Evolutionary conservation across 2,329 filamentous ascomycete species (phyloP), one percentile per base, ranked within the genome.

Genomic region (Pseudopithomyces maydicus): DNA sequence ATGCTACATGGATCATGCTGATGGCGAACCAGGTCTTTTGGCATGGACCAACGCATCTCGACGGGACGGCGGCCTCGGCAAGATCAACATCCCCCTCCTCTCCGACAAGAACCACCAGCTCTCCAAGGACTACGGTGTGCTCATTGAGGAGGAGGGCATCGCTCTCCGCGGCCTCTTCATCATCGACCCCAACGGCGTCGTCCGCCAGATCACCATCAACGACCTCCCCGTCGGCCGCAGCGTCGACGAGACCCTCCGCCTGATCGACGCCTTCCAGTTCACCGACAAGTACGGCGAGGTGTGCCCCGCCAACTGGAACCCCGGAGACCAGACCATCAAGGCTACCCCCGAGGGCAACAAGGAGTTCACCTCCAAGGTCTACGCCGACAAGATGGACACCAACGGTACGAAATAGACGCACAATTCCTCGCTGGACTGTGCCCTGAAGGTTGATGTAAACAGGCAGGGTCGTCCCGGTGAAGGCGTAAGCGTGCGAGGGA

Each of bases 171-270:
- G 85, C 4, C 79, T 88, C 44, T 89, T 88, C 79, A 81, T 89
- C 76, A 87, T 88, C 67, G 86, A 89, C 71, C 85, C 85, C 57
- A 83, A 84, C 73, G 86, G 85, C 54, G 74, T 81, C 26, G 78
- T 88, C 23, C 77, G 85, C 61, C 84, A 86, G 80, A 86, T 88
- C 73, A 87, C 85, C 59, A 79, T 88, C 78, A 88, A 88, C 76
- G 85, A 88, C 67, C 80, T 87, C 32, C 84, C 85, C 58, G 85
- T 88, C 61, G 86, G 86, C 58, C 84, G 86, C 63, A 82, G 83
- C 63, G 86, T 88, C 53, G 84, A 87, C 70, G 86, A 89, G 77
- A 83, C 84, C 1, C 79, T 87, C 65, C 84, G 86, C 38, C 72
- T 83, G 33, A 74, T 84, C 52, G 81, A 84, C 58, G 81, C 81